These are phyloP conservation scores for Podospora didyma DNA, from an alignment of 495 filamentous ascomycete genomes.

Conservation along the genomic window DNA sequence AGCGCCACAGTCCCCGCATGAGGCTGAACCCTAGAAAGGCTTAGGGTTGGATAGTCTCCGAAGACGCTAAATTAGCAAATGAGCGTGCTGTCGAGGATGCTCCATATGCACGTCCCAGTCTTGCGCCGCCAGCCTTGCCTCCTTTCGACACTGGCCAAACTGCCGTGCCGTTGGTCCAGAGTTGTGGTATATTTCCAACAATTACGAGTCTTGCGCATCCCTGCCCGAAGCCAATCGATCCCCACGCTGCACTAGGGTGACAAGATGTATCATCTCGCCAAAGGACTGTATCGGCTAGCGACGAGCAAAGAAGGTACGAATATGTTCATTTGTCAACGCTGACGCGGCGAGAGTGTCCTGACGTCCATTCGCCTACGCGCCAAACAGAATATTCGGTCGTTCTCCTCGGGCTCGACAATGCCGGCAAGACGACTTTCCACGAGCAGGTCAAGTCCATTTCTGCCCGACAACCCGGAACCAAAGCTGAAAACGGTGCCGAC, in stretches of 20 bases:
- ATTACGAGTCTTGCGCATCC: no score
- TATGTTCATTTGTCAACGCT: background rate
- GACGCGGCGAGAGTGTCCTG: background rate
- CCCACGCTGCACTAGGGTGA: background rate
- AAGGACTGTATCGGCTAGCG: constrained; percentile 87
- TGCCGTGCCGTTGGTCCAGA: no score
- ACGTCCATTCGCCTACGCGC: background rate
- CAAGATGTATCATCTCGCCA: constrained; percentile 94
- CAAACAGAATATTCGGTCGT: constrained; percentile 91
- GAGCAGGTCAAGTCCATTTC: constrained; percentile 88
- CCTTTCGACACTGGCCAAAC: no score
- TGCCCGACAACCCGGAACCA: constrained; percentile 56
- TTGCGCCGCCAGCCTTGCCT: no score
- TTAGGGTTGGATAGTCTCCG: background rate
- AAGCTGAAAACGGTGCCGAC: constrained; percentile 83
- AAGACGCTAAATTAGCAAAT: background rate
- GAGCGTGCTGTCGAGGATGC: background rate
- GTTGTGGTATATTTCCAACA: no score
- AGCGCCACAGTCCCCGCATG: background rate
- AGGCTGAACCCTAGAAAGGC: background rate
- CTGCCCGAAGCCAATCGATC: no score
- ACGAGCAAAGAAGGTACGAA: constrained; percentile 91
- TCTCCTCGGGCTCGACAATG: constrained; percentile 94
- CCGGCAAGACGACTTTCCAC: constrained; percentile 97
- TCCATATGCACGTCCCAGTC: no score